phyloP scores from a whole-genome alignment of 2,329 filamentous ascomycete genomes.

The Stagonosporopsis rhizophila region DNA sequence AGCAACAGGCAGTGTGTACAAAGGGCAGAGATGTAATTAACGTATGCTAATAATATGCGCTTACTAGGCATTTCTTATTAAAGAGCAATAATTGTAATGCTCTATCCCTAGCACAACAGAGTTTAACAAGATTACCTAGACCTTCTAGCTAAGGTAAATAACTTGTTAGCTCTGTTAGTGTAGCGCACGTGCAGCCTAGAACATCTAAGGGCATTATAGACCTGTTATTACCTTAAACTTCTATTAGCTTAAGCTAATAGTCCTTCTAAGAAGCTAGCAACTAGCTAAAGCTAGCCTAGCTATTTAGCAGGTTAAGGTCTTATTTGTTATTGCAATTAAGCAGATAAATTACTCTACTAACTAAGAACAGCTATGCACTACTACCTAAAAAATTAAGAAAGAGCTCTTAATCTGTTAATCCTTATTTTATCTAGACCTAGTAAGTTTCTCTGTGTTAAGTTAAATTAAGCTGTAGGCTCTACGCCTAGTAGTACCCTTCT shows the following conservation, averaged over 20 bases:
- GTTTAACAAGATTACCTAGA: neutral
- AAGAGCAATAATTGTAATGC: too few species aligned
- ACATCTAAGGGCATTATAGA: neutral
- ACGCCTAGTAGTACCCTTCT: neutral
- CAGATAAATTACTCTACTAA: neutral
- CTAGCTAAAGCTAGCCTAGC: neutral
- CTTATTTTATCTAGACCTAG: slow-evolving; percentile 51
- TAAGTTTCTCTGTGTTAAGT: slow-evolving; percentile 25
- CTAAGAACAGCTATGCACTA: neutral
- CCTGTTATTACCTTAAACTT: neutral
- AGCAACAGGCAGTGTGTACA: too few species aligned
- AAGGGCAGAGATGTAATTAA: too few species aligned
- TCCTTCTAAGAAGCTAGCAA: neutral
- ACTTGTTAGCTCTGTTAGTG: neutral
- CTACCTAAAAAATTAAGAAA: slow-evolving; percentile 21
- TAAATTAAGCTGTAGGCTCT: neutral
- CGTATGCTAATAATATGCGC: too few species aligned
- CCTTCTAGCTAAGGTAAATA: neutral
- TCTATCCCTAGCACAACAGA: neutral
- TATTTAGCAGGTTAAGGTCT: neutral
- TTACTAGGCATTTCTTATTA: too few species aligned
- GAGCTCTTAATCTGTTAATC: slow-evolving; percentile 50
- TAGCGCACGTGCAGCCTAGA: neutral
- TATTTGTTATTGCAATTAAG: neutral
- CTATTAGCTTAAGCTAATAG: neutral